Evolutionary conservation across 2,329 filamentous ascomycete genomes (phyloP).

Genomic region (Lasiodiplodia sp.): DNA sequence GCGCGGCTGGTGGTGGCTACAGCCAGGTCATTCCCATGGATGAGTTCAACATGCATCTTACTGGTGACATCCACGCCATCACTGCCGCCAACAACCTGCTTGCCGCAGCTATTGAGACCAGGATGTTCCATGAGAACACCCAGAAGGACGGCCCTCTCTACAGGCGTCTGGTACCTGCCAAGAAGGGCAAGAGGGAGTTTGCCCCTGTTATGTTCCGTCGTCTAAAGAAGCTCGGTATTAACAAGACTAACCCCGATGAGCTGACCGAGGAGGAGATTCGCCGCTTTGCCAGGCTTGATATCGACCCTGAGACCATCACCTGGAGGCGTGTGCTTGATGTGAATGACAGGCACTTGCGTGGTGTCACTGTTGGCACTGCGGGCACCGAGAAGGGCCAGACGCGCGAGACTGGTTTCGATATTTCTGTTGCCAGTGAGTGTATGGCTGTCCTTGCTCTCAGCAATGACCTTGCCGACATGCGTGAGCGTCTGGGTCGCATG

Average conservation of each 20-base stretch:
- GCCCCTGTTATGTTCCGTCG: constrained; percentile 90
- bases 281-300: constrained; percentile 91
- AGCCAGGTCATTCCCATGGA: constrained; percentile 99
- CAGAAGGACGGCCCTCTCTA: constrained; percentile 91
- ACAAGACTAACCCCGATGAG: constrained; percentile 91
- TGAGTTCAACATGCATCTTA: constrained; percentile 97
- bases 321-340: constrained; percentile 97
- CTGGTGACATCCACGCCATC: constrained; percentile 97
- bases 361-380: constrained; percentile 86
- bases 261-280: constrained; percentile 88
- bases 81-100: constrained; percentile 96
- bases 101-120: constrained; percentile 93
- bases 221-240: constrained; percentile 92
- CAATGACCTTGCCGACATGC: constrained; percentile 85
- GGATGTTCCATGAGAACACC: constrained; percentile 97
- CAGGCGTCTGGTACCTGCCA: constrained; percentile 83
- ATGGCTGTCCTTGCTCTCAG: constrained; percentile 98
- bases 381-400: constrained; percentile 89
- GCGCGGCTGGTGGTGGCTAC: constrained; percentile 95
- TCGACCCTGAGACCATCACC: constrained; percentile 95
- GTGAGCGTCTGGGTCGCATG: constrained; percentile 93
- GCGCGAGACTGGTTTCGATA: constrained; percentile 93
- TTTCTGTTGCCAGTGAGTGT: constrained; percentile 95
- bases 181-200: constrained; percentile 89
- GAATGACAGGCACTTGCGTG: constrained; percentile 92